phyloP scores from a whole-genome alignment of 768 basidiomycete genomes.

The Trametes villosa region DNA sequence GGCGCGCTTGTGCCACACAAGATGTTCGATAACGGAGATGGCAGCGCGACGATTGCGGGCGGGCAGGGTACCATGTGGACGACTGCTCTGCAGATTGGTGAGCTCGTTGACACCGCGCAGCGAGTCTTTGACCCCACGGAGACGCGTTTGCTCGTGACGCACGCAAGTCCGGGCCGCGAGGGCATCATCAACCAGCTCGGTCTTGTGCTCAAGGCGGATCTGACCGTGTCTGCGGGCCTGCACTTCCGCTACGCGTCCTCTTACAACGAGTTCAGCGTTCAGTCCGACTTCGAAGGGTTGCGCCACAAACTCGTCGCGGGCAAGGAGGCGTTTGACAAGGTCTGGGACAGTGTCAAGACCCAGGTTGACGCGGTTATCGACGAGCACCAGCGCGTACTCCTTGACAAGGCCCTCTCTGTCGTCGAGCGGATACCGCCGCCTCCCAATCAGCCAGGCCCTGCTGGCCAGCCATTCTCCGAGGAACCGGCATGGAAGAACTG shows the following conservation, averaged over 20 bases:
- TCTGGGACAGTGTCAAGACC: constrained; percentile 92
- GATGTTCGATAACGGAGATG: constrained; percentile 93
- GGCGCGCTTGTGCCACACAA: constrained; percentile 96
- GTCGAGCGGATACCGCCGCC: constrained; percentile 76
- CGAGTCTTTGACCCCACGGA: constrained; percentile 91
- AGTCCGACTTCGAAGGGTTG: constrained; percentile 87
- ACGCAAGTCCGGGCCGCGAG: constrained; percentile 91
- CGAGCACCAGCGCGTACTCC: constrained; percentile 82
- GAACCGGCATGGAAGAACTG: constrained; percentile 98
- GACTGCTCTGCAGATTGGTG: constrained; percentile 95
- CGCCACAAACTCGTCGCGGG: constrained; percentile 76
- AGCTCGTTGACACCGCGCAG: constrained; percentile 96
- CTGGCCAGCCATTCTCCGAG: constrained; percentile 60
- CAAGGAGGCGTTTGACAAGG: constrained; percentile 83
- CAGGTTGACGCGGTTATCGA: constrained; percentile 94
- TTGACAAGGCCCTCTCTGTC: constrained; percentile 89
- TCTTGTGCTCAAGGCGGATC: constrained; percentile 89
- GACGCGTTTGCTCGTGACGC: constrained; percentile 91
- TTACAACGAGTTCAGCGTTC: constrained; percentile 97
- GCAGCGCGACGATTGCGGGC: constrained; percentile 95
- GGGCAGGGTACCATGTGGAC: constrained; percentile 99
- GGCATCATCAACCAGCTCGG: constrained; percentile 91
- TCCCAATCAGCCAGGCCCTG: constrained; percentile 48
- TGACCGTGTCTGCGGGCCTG: constrained; percentile 91
- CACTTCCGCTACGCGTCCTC: constrained; percentile 97